Evolutionary conservation across 2,329 filamentous ascomycete genomes (phyloP), one percentile per base, ranked within the genome.

Genomic region (Fusarium sp.): DNA sequence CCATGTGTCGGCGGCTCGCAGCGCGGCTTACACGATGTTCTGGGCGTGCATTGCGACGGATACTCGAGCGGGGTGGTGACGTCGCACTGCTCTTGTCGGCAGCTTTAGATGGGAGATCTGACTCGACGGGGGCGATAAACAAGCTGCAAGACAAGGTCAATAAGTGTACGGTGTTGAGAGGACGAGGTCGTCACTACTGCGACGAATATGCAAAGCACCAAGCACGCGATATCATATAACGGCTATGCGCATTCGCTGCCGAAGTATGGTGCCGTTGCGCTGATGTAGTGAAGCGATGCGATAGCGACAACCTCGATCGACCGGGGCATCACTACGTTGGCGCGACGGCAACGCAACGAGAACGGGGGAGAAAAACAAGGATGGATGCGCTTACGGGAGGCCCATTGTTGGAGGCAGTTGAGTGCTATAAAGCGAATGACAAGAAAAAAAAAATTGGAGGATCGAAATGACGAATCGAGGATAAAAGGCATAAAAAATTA

Each of bases 51-150:
- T 65, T 47, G 52, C 78, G 79, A 44, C 79, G 76, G 35, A 81
- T 80, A n/a, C 75, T 69, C 10, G 79, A 77, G 44, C 79, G 79
- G 40, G 73, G 65, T 35, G 73, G 71, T 24, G 75, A 75, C 6
- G 71, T 61, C 15, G 65, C 53, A 38, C 64, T 46, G 46, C 36
- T 58, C 55, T 75, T 80, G 34, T 68, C 65, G 25, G 74, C 61
- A 31, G 74, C 49, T 61, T 79, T 80, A 42, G 72, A 65, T 12
- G 73, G 67, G 40, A 80, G 51, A 58, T 81, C 79, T 43, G 80
- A 80, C 64, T 81, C 77, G 62, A 80, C 76, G 31, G 79, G 79
- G 34, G 80, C 78, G 49, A 81, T 69, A 61, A 81, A 83, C 29
- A 83, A 72, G 61, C 81, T 83, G 60, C 53, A 48, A 40, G 38